Evolutionary conservation across 345 rosid species (phyloP).

Genomic region (Gossypium sturtianum): DNA sequence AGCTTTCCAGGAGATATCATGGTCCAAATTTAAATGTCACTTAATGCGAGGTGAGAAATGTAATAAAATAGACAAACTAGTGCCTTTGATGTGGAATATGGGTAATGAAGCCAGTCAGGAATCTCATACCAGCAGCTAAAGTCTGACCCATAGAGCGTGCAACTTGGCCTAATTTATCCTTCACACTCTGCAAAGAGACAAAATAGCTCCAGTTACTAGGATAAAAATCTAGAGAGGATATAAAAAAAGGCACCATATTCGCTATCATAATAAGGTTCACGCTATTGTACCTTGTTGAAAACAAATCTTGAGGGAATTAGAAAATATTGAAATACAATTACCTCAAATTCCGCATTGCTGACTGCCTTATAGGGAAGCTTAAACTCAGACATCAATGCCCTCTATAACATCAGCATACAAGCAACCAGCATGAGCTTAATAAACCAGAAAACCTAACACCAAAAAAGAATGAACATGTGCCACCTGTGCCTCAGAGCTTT

Average conservation of each 20-base stretch:
- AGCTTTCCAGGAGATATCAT: not conserved
- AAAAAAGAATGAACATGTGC: constrained; percentile 2
- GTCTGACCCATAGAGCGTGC: constrained; percentile 42
- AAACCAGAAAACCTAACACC: not conserved
- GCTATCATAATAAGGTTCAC: not conserved
- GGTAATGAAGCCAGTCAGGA: not conserved
- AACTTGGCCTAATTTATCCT: constrained; percentile 49
- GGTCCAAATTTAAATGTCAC: not conserved
- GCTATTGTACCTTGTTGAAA: not conserved
- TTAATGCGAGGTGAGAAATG: not conserved
- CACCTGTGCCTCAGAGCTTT: constrained; percentile 57
- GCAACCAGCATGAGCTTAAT: constrained; percentile 7
- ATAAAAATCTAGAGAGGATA: constrained; percentile 2
- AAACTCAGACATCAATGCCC: constrained; percentile 57
- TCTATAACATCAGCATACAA: constrained; percentile 35
- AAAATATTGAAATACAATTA: constrained; percentile 15
- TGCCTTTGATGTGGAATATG: not conserved
- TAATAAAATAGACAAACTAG: not conserved
- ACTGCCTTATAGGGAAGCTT: constrained; percentile 66
- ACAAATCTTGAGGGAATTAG: not conserved
- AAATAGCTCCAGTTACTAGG: not conserved
- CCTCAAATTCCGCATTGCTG: constrained; percentile 66
- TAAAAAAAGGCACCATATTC: not conserved
- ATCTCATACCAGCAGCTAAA: constrained; percentile 39
- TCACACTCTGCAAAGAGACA: constrained; percentile 29